Evolutionary conservation across 345 rosid genomes (phyloP), one percentile per base, ranked within the genome.

Genomic region (Adansonia digitata): DNA sequence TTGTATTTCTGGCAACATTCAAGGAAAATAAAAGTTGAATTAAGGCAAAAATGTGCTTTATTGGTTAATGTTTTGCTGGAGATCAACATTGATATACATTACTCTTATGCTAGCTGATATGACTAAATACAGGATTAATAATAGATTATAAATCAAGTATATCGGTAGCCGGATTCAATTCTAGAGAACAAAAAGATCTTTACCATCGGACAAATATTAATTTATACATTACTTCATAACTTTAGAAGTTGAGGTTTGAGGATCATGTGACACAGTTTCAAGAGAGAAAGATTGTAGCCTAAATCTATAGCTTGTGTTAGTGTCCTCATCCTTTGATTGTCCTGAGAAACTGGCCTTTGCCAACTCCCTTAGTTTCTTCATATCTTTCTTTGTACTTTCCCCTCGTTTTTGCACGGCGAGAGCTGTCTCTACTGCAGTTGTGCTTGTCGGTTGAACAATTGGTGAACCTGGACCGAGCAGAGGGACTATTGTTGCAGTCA

Each of bases 401-500:
- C 43, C 79, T 3, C 57, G 72, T 73, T 71, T 73, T 43, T 73
- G 81, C 56, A 13, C 35, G 1, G 51, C 22, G 62, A 74, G 18
- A 29, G 35, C 14, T 45, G 76, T 42, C 26, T 57, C 80, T 31
- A 31, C 34, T n/a, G 55, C 72, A 49, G 68, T 26, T 59, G 77
- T 27, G 24, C 62, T 20, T 20, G 57, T 35, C 24, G 74, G 13
- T 53, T 77, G 75, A 68, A 55, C 39, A 71, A 51, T 57, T 15
- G 83, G 84, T 73, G 84, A 81, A 60, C 80, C 82, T 39, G 85
- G 87, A 70, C 82, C 72, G 5, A 69, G 63, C 63, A 86, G 80
- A 24, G 89, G 89, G 65, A 82, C 85, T 63, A 86, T 84, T 31
- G 87, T 86, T 61, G 89, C 87, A 35, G 85, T 76, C 83, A 80